These are phyloP conservation scores for Sugiyamaella sp. DNA, from an alignment of 1,139 yeast genomes.

Conservation along the genomic window DNA sequence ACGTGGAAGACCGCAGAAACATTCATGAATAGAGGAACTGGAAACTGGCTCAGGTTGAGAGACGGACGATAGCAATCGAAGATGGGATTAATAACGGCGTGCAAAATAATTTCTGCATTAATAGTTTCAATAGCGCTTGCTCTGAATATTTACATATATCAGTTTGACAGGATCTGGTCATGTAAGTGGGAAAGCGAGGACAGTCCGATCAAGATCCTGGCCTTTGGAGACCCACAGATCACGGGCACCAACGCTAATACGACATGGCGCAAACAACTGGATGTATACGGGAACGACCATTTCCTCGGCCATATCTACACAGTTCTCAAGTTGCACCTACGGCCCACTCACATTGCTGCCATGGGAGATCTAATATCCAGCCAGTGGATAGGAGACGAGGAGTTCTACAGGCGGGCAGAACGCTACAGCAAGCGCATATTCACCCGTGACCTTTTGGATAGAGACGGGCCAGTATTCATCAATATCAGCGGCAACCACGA, in stretches of 20 bases:
- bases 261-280: slow-evolving; percentile 73
- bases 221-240: slow-evolving; percentile 97
- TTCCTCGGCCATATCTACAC: slow-evolving; percentile 81
- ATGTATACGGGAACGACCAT: slow-evolving; percentile 84
- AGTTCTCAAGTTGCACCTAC: slow-evolving; percentile 60
- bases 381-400: slow-evolving; percentile 91
- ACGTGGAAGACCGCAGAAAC: too few relatives aligned
- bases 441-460: slow-evolving; percentile 40
- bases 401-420: slow-evolving; percentile 75
- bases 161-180: slow-evolving; percentile 33
- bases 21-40: too few relatives aligned
- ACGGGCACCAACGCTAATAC: slow-evolving; percentile 80
- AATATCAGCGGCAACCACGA: slow-evolving; percentile 95
- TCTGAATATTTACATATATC: slow-evolving; percentile 30
- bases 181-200: slow-evolving; percentile 34
- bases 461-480: slow-evolving; percentile 48
- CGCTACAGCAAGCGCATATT: slow-evolving; percentile 57
- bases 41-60: too few relatives aligned
- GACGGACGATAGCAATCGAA: not conserved
- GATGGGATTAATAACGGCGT: slow-evolving; percentile 2
- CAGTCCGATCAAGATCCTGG: slow-evolving; percentile 46
- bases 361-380: slow-evolving; percentile 94
- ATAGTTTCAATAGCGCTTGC: slow-evolving; percentile 11
- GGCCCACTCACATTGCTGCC: slow-evolving; percentile 82
- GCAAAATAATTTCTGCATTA: not conserved